phyloP scores from a whole-genome alignment of 2,329 filamentous ascomycete genomes.

The Colletotrichum magnum region DNA sequence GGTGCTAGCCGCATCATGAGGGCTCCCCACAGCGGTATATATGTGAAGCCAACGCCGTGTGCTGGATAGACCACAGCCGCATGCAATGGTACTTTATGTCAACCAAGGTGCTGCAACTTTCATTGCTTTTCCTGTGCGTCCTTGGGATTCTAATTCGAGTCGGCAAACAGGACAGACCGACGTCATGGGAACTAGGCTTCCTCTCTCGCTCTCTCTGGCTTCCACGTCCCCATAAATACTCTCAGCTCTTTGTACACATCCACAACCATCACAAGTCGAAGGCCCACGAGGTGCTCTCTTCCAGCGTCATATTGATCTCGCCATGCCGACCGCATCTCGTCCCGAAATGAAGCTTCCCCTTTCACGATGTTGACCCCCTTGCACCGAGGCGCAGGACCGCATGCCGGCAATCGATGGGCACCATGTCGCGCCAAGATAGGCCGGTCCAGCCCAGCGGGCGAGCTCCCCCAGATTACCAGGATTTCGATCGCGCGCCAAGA shows the following conservation, averaged over 20 bases:
- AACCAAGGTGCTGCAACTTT: background rate
- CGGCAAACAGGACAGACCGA: background rate
- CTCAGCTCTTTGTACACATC: too few relatives aligned
- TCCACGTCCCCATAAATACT: background rate
- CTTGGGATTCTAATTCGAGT: too few relatives aligned
- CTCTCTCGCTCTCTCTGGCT: background rate
- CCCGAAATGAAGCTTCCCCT: too few relatives aligned
- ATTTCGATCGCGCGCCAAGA: conserved; percentile 9
- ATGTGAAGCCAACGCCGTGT: conserved; percentile 22
- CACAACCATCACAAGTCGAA: too few relatives aligned
- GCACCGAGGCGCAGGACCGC: background rate
- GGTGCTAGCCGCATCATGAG: background rate
- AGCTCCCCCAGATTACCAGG: conserved; percentile 27
- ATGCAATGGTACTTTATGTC: conserved; percentile 14
- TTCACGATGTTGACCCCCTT: conserved; percentile 4
- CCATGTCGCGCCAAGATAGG: conserved; percentile 17
- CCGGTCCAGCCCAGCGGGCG: conserved; percentile 20
- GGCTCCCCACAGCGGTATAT: conserved; percentile 12
- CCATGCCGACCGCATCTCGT: too few relatives aligned
- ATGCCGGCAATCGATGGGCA: conserved; percentile 5
- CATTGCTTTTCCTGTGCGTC: conserved; percentile 4
- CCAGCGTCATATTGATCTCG: too few relatives aligned
- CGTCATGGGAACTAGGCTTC: background rate
- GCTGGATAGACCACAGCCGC: conserved; percentile 25
- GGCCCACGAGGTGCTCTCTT: too few relatives aligned